Evolutionary conservation across 2,329 filamentous ascomycete genomes (phyloP), one percentile per base, ranked within the genome.

Genomic region (Cladophialophora exuberans): DNA sequence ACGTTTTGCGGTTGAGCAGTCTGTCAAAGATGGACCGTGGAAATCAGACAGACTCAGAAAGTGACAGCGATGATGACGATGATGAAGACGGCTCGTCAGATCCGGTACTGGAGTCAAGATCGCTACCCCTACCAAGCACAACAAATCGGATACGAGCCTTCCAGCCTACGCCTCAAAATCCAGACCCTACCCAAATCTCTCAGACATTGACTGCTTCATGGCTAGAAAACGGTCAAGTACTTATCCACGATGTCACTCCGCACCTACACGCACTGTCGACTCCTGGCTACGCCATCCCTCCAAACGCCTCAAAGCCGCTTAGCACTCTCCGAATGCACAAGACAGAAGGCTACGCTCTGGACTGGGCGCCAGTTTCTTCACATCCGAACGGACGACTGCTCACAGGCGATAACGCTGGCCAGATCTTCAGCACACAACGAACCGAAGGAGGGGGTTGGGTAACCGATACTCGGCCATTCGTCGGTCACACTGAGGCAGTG

Each of bases 1-100:
- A 97, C 84, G 86, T 97, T 33, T 90, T 97, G 83, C 97, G 97
- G 77, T 86, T 99, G 70, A 96, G 91, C 68, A 89, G 92, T 13
- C 78, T 99, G 60, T 90, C 89, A 69, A 87, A 86, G 69, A 97
- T 94, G 86, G 89, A 96, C 67, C 81, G 83, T 56, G 83, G 81
- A 2, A 82, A 79, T 18, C 86, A 87, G 41, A 86, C 88, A 13
- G 84, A 87, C 30, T 83, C 82, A 15, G 87, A 89, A 36, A 83
- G 84, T 23, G 87, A 88, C 44, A 83, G 83, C 11, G 84, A 89
- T 42, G 77, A 77, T 3, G 88, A 91, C 60, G 87, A 89, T 59
- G 90, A 95, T 58, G 82, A 83, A 5, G 61, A 42, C 15, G 48
- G 47, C 62, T 76, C 76, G 62, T 78, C 88, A 61, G 93, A 99